phyloP scores from a whole-genome alignment of 331 rosid genomes.

The Malus hybrid region DNA sequence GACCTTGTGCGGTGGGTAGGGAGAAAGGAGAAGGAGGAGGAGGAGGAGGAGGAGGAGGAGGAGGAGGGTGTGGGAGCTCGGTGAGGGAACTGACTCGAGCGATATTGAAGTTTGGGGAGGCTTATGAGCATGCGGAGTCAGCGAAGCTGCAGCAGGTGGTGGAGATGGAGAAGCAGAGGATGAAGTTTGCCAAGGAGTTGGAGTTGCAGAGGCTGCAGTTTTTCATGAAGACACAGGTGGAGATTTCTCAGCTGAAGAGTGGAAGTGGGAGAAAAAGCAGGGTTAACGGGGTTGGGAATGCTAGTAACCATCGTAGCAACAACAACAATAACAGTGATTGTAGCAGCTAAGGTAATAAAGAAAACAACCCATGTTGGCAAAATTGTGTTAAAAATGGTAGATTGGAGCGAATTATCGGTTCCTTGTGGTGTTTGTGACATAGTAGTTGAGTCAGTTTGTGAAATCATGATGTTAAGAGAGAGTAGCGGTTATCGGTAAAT shows the following conservation, averaged over 20 bases:
- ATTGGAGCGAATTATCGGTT: not conserved
- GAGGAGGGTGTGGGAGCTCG: slow-evolving; percentile 51
- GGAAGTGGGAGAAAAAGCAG: slow-evolving; percentile 46
- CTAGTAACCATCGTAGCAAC: slow-evolving; percentile 39
- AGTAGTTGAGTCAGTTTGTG: not conserved
- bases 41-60: not conserved
- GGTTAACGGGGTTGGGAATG: slow-evolving; percentile 21
- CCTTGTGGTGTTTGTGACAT: not conserved
- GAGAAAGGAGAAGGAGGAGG: not conserved
- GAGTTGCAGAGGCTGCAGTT: slow-evolving; percentile 90
- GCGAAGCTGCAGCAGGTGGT: slow-evolving; percentile 78
- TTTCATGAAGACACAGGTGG: slow-evolving; percentile 85
- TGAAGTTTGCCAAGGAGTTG: slow-evolving; percentile 70
- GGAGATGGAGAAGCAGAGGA: slow-evolving; percentile 99
- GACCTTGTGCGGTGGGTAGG: not conserved
- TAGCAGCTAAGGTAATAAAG: slow-evolving; percentile 20
- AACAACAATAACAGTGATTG: slow-evolving; percentile 46
- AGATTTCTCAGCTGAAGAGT: slow-evolving; percentile 77
- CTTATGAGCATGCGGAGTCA: slow-evolving; percentile 84
- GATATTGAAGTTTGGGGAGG: slow-evolving; percentile 79
- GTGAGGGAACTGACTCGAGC: slow-evolving; percentile 79
- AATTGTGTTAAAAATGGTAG: not conserved
- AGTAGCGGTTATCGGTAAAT: not conserved
- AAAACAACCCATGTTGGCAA: not conserved
- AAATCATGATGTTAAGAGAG: not conserved